phyloP scores from a whole-genome alignment of 108 stramenopile species.

The Aurantiochytrium sp. region DNA sequence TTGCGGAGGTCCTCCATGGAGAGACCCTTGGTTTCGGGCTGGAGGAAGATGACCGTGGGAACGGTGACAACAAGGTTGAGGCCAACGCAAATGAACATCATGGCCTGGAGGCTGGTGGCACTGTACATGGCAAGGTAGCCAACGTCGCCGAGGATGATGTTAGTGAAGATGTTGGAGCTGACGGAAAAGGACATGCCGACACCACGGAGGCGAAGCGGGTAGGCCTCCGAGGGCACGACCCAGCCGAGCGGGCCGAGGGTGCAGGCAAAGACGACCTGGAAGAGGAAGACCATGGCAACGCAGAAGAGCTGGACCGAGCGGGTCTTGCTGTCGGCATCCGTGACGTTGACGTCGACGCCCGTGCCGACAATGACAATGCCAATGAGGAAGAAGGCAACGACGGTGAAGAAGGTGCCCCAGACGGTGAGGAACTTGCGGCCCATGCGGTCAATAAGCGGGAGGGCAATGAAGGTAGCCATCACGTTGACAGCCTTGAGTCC shows the following conservation, averaged over 20 bases:
- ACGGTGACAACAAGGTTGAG: neutral
- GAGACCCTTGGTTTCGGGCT: neutral
- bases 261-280: neutral
- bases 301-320: neutral
- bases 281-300: neutral
- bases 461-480: neutral
- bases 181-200: neutral
- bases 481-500: neutral
- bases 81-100: neutral
- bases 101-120: neutral
- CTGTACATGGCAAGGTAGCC: neutral
- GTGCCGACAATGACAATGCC: neutral
- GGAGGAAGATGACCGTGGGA: neutral
- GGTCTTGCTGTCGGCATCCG: neutral
- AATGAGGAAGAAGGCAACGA: neutral
- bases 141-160: neutral
- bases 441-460: neutral
- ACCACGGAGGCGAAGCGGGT: neutral
- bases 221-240: neutral
- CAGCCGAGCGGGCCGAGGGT: neutral
- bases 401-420: neutral
- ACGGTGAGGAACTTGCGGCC: constrained; percentile 4
- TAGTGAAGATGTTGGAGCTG: neutral
- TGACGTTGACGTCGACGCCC: neutral
- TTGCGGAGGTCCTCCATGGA: neutral